These are phyloP conservation scores for Trifolium fragiferum DNA, from an alignment of 306 rosid species.

Conservation along the genomic window DNA sequence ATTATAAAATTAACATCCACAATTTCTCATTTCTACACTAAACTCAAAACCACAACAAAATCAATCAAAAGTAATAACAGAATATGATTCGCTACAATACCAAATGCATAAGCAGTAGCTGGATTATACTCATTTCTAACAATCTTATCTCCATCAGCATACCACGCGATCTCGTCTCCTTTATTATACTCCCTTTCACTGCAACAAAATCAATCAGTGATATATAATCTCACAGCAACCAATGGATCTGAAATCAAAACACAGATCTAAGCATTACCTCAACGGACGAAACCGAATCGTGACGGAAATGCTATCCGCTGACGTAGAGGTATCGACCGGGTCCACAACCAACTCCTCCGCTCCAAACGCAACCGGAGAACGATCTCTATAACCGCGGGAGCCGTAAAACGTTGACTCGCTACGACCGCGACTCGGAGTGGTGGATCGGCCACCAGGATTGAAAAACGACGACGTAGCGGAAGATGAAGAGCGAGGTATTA, in stretches of 20 bases:
- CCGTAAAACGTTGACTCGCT: conserved; percentile 69
- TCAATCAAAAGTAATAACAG: conserved; percentile 14
- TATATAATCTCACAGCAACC: conserved; percentile 40
- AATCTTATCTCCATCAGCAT: conserved; percentile 90
- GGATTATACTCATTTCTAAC: conserved; percentile 95
- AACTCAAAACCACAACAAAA: conserved; percentile 30
- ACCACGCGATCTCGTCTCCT: conserved; percentile 98
- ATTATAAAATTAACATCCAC: conserved; percentile 42
- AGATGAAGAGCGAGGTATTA: conserved; percentile 84
- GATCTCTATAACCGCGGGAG: conserved; percentile 46
- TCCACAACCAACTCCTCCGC: conserved; percentile 74
- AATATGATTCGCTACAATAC: conserved; percentile 51
- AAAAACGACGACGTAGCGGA: conserved; percentile 78
- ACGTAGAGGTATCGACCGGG: conserved; percentile 61
- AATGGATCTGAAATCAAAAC: conserved; percentile 65
- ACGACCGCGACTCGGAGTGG: conserved; percentile 67
- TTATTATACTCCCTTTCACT: conserved; percentile 96
- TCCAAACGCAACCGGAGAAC: conserved; percentile 73
- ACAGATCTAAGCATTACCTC: conserved; percentile 90
- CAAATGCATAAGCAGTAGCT: conserved; percentile 92
- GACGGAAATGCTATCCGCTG: conserved; percentile 93
- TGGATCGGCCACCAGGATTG: conserved; percentile 84
- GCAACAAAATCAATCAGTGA: conserved; percentile 53
- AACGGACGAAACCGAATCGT: conserved; percentile 98
- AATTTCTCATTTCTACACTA: conserved; percentile 29